Percentiles rank a stretch among this genome's conserved stretches.
phyloP scores from a whole-genome alignment of 768 basidiomycete genomes.

The Leccinum broughii region DNA sequence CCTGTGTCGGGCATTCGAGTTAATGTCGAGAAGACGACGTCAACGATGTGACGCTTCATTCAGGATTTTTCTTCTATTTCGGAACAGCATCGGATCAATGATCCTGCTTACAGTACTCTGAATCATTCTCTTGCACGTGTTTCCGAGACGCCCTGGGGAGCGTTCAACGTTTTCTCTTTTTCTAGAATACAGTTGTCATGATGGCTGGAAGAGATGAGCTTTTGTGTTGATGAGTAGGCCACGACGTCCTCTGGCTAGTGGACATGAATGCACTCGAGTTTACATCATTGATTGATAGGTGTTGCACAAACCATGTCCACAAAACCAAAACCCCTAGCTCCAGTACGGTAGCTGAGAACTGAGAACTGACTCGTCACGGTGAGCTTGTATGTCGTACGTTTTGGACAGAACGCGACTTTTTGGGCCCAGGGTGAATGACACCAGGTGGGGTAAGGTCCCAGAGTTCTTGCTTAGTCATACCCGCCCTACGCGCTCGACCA shows the following conservation, averaged over 20 bases:
- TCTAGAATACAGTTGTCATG: slow-evolving; percentile 22
- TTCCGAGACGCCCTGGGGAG: slow-evolving; percentile 14
- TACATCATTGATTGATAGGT: too few relatives aligned
- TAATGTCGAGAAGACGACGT: slow-evolving; percentile 61
- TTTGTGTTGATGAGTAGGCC: slow-evolving; percentile 10
- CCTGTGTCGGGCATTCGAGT: slow-evolving; percentile 50
- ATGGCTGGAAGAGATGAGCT: slow-evolving; percentile 13
- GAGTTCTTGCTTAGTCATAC: too few relatives aligned
- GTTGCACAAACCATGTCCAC: too few relatives aligned
- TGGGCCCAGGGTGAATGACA: too few relatives aligned
- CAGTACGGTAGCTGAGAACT: too few relatives aligned
- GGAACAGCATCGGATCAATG: slow-evolving; percentile 29
- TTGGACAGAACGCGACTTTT: too few relatives aligned
- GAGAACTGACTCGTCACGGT: too few relatives aligned
- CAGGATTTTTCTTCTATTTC: slow-evolving; percentile 18
- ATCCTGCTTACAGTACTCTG: slow-evolving; percentile 21
- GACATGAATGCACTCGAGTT: too few relatives aligned
- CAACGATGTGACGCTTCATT: slow-evolving; percentile 40
- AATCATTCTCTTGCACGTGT: slow-evolving; percentile 23
- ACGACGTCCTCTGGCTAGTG: not conserved
- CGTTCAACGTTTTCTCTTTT: slow-evolving; percentile 14
- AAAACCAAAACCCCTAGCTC: too few relatives aligned
- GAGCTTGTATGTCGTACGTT: too few relatives aligned
- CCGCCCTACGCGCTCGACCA: too few relatives aligned
- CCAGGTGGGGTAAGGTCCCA: too few relatives aligned